phyloP scores from a whole-genome alignment of 2,329 filamentous ascomycete species.

The Pseudogymnoascus sp. region DNA sequence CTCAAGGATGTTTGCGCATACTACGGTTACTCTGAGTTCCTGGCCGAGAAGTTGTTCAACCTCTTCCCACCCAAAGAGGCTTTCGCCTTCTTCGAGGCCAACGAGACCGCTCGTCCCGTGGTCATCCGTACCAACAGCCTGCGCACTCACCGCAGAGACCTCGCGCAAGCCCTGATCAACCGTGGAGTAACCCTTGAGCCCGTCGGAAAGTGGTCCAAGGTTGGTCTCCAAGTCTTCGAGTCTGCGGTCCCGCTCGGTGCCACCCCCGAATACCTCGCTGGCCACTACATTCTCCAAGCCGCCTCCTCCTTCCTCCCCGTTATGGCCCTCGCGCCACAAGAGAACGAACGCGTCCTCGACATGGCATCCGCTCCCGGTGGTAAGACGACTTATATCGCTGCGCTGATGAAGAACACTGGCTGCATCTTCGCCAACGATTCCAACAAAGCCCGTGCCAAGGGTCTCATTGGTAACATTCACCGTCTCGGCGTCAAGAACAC shows the following conservation, averaged over 20 bases:
- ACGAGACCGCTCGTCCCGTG: constrained; percentile 87
- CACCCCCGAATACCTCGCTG: constrained; percentile 93
- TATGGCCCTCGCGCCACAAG: constrained; percentile 92
- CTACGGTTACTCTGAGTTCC: constrained; percentile 89
- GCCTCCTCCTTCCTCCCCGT: constrained; percentile 95
- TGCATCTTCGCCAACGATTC: constrained; percentile 94
- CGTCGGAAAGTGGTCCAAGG: constrained; percentile 97
- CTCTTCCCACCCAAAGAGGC: constrained; percentile 90
- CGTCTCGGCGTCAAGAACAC: constrained; percentile 89
- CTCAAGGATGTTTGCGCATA: constrained; percentile 90
- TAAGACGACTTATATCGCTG: constrained; percentile 94
- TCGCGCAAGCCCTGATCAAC: constrained; percentile 91
- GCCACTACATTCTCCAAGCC: constrained; percentile 96
- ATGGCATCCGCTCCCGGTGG: constrained; percentile 91
- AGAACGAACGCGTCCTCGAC: constrained; percentile 84
- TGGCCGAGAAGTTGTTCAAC: constrained; percentile 92
- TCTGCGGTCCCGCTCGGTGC: constrained; percentile 72
- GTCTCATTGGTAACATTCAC: constrained; percentile 96
- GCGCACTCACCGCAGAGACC: constrained; percentile 64
- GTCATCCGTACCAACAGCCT: constrained; percentile 97
- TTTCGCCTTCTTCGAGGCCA: constrained; percentile 97
- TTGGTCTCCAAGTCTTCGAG: constrained; percentile 94
- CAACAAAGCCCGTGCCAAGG: constrained; percentile 87
- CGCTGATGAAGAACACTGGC: constrained; percentile 95
- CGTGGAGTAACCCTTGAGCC: constrained; percentile 93